phyloP scores from a whole-genome alignment of 1,284 basidiomycete species.

The Cryptococcus amylolentus region DNA sequence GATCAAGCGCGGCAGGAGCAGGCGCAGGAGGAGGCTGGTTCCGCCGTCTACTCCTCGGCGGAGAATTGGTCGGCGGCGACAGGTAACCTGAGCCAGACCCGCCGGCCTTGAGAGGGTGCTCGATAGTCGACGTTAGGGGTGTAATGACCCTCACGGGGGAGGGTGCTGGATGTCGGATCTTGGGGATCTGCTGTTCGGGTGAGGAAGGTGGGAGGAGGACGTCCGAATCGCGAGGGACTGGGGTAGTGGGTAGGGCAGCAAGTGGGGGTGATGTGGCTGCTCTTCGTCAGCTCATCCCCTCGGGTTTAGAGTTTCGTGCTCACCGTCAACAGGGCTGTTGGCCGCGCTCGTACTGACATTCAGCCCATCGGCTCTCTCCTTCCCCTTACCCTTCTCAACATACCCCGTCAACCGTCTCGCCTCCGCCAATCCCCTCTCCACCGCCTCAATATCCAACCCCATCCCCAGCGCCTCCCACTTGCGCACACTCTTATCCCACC shows the following conservation, averaged over 20 bases:
- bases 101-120: constrained; percentile 32
- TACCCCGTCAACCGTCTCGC: constrained; percentile 33
- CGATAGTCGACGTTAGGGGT: constrained; percentile 22
- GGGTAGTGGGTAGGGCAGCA: constrained; percentile 28
- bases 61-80: constrained; percentile 37
- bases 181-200: constrained; percentile 30
- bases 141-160: constrained; percentile 39
- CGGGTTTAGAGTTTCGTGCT: constrained; percentile 11
- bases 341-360: constrained; percentile 31
- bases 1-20: constrained; percentile 39
- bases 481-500: constrained; percentile 78
- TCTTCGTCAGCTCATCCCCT: constrained; percentile 1
- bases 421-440: constrained; percentile 41
- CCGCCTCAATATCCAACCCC: constrained; percentile 53
- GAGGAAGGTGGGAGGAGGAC: constrained; percentile 42
- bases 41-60: constrained; percentile 14
- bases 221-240: constrained; percentile 37
- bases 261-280: constrained; percentile 30
- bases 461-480: constrained; percentile 78
- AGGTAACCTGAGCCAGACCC: constrained; percentile 28
- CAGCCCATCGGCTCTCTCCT: constrained; percentile 17
- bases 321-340: constrained; percentile 36
- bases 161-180: constrained; percentile 25
- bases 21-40: constrained; percentile 24
- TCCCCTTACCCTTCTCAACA: constrained; percentile 22